Evolutionary conservation across 352 stramenopile genomes (phyloP).

Genomic region (Thalassiosira delicatula): DNA sequence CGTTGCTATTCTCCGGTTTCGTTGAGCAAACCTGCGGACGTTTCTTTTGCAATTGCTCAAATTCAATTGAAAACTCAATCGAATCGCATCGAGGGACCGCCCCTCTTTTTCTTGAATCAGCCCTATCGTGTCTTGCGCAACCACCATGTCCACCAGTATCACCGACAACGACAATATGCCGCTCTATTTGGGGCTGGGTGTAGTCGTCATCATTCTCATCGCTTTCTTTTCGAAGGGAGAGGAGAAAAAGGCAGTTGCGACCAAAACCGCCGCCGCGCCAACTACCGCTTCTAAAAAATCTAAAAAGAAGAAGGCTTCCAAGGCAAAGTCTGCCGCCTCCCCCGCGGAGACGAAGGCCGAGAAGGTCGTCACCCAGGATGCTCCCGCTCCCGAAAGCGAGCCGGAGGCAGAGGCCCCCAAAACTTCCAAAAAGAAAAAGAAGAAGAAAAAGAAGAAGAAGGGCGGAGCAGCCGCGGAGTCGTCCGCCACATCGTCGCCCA

Average conservation of each 20-base stretch:
- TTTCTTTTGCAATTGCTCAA: too few relatives aligned
- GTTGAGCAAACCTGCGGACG: too few relatives aligned
- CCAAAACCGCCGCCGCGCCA: not conserved
- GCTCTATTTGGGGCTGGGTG: constrained; percentile 48
- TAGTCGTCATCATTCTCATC: constrained; percentile 51
- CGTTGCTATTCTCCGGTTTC: too few relatives aligned
- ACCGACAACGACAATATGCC: constrained; percentile 26
- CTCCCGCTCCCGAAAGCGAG: not conserved
- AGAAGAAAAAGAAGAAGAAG: constrained; percentile 56
- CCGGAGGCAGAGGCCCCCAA: constrained; percentile 12
- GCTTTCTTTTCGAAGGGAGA: constrained; percentile 45
- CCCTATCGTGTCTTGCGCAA: constrained; percentile 58
- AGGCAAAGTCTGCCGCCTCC: constrained; percentile 2
- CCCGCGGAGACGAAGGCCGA: constrained; percentile 19
- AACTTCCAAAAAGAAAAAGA: constrained; percentile 59
- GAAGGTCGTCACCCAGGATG: constrained; percentile 13
- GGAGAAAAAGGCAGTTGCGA: constrained; percentile 27
- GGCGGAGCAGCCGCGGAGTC: constrained; percentile 1
- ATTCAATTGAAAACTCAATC: too few relatives aligned
- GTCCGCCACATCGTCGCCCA: not conserved
- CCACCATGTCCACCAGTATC: constrained; percentile 52
- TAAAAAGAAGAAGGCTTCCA: constrained; percentile 49
- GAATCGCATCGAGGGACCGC: not conserved
- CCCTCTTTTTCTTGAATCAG: constrained; percentile 26
- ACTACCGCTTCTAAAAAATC: constrained; percentile 47